A percentile compares a stretch with the other conserved stretches of the same genome.
phyloP scores from a whole-genome alignment of 768 basidiomycete genomes.

The Lactarius pseudohatsudake region DNA sequence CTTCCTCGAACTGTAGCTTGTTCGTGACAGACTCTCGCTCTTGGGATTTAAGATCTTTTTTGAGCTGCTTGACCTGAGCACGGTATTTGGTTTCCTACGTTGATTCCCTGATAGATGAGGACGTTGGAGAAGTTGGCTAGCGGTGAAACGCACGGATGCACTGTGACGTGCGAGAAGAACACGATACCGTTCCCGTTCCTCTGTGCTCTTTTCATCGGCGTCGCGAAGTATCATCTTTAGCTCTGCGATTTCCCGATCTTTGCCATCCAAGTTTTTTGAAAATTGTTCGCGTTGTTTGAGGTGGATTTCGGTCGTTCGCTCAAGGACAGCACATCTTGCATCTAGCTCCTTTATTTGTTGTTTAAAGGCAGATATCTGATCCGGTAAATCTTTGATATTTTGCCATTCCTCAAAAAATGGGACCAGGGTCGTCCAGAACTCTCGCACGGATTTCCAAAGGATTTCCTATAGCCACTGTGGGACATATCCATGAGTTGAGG shows the following conservation, averaged over 20 bases:
- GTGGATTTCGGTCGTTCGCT: not conserved
- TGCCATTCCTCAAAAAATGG: slow-evolving; percentile 3
- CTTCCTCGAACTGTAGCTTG: slow-evolving; percentile 7
- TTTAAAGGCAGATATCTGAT: not conserved
- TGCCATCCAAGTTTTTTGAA: not conserved
- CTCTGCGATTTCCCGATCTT: slow-evolving; percentile 4
- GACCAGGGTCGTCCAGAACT: slow-evolving; percentile 18
- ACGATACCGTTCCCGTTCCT: slow-evolving; percentile 2
- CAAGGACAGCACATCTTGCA: not conserved
- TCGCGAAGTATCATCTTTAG: not conserved
- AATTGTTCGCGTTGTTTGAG: not conserved
- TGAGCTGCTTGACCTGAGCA: slow-evolving; percentile 22
- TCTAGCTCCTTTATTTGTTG: not conserved
- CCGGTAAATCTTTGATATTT: not conserved
- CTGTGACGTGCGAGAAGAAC: slow-evolving; percentile 14
- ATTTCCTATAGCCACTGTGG: slow-evolving; percentile 15
- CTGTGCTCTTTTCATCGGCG: not conserved
- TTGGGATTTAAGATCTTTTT: slow-evolving; percentile 5
- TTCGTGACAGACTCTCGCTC: not conserved
- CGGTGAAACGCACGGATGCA: slow-evolving; percentile 15
- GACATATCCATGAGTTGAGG: not conserved
- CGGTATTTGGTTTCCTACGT: slow-evolving; percentile 16
- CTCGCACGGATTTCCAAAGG: slow-evolving; percentile 22
- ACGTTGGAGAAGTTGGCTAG: not conserved
- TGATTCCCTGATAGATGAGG: not conserved